A percentile compares a stretch with the other conserved stretches of the same genome.
phyloP scores from a whole-genome alignment of 805 yeast species.

The Saturnispora sekii region DNA sequence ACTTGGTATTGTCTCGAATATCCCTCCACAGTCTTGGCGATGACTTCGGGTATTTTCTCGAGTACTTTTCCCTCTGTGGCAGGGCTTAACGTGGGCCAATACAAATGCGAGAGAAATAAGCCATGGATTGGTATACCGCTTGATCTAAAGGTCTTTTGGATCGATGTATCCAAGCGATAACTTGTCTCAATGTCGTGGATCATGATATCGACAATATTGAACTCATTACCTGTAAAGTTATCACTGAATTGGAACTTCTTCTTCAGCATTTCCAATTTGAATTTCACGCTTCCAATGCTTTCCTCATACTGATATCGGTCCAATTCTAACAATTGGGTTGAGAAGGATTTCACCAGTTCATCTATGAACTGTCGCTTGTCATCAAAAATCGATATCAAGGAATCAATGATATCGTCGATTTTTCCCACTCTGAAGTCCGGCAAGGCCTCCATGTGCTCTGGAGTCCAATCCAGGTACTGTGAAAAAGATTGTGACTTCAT shows the following conservation, averaged over 20 bases:
- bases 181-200: conserved; percentile 59
- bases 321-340: conserved; percentile 41
- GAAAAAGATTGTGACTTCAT: conserved; percentile 1
- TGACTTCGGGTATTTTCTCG: conserved; percentile 34
- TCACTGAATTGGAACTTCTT: conserved; percentile 24
- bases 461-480: conserved; percentile 54
- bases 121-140: conserved; percentile 34
- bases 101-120: conserved; percentile 61
- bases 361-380: conserved; percentile 54
- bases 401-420: conserved; percentile 59
- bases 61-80: conserved; percentile 15
- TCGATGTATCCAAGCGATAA: conserved; percentile 29
- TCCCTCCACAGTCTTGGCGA: conserved; percentile 32
- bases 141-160: conserved; percentile 18
- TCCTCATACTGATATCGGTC: conserved; percentile 32
- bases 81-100: conserved; percentile 61
- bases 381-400: conserved; percentile 64
- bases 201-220: conserved; percentile 77
- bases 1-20: conserved; percentile 35
- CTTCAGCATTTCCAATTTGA: conserved; percentile 41
- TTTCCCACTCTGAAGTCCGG: conserved; percentile 63
- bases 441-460: conserved; percentile 87
- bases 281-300: conserved; percentile 26
- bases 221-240: conserved; percentile 45
- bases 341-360: conserved; percentile 54